Evolutionary conservation across 768 basidiomycete species (phyloP).

Genomic region (Rhizopogon roseolus): DNA sequence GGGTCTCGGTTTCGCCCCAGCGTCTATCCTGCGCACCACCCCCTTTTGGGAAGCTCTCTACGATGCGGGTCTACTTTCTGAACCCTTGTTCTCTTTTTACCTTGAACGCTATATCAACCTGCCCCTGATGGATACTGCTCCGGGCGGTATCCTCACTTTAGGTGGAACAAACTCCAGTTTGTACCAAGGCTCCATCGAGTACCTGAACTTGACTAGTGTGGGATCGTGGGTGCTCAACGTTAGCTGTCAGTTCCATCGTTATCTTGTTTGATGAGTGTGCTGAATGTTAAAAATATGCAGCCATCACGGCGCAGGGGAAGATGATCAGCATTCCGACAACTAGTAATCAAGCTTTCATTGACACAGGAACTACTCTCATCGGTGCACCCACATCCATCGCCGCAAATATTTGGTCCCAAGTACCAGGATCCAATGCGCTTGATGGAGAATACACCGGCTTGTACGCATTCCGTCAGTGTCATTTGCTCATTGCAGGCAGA

Average conservation of each 20-base stretch:
- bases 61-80: slow-evolving; percentile 34
- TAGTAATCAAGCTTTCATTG: slow-evolving; percentile 65
- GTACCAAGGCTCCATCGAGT: slow-evolving; percentile 71
- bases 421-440: slow-evolving; percentile 52
- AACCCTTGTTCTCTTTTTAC: slow-evolving; percentile 61
- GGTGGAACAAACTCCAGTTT: slow-evolving; percentile 60
- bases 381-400: slow-evolving; percentile 72
- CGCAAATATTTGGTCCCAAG: slow-evolving; percentile 56
- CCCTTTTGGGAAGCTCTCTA: slow-evolving; percentile 68
- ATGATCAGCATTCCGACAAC: slow-evolving; percentile 39
- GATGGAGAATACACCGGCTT: slow-evolving; percentile 52
- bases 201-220: slow-evolving; percentile 31
- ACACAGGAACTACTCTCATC: slow-evolving; percentile 93
- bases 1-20: slow-evolving; percentile 65
- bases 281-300: slow-evolving; percentile 28
- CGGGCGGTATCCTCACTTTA: slow-evolving; percentile 69
- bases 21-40: slow-evolving; percentile 47
- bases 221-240: slow-evolving; percentile 54
- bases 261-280: not conserved
- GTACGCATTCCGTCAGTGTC: slow-evolving; percentile 68
- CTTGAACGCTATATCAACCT: slow-evolving; percentile 47
- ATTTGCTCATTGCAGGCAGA: not conserved
- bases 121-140: slow-evolving; percentile 29
- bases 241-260: slow-evolving; percentile 32
- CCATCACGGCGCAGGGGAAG: slow-evolving; percentile 55